Evolutionary conservation across 2,329 filamentous ascomycete genomes (phyloP).

Genomic region (Zymoseptoria ardabiliae): DNA sequence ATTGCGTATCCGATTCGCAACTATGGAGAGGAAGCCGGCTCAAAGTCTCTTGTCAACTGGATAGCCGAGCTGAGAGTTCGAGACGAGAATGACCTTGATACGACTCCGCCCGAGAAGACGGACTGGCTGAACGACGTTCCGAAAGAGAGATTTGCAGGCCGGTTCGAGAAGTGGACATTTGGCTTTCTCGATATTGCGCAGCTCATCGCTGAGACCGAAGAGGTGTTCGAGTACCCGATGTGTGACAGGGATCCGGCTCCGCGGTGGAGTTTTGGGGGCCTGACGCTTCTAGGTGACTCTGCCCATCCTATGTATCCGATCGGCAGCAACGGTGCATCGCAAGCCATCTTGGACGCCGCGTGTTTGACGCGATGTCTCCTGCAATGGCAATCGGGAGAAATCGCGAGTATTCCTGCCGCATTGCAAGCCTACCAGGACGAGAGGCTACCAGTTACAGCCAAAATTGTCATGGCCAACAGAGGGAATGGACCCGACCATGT

Average conservation of each 20-base stretch:
- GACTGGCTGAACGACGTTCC: slow-evolving; percentile 40
- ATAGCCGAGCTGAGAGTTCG: slow-evolving; percentile 41
- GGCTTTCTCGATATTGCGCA: slow-evolving; percentile 38
- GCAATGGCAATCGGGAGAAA: slow-evolving; percentile 7
- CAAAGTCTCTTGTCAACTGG: slow-evolving; percentile 40
- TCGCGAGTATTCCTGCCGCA: slow-evolving; percentile 26
- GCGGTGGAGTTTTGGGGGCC: slow-evolving; percentile 33
- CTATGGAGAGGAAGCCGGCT: slow-evolving; percentile 24
- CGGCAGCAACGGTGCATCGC: slow-evolving; percentile 38
- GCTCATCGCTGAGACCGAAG: slow-evolving; percentile 36
- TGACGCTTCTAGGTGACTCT: slow-evolving; percentile 38
- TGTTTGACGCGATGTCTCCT: slow-evolving; percentile 31
- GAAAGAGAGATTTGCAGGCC: slow-evolving; percentile 35
- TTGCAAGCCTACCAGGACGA: slow-evolving; percentile 35
- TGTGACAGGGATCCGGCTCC: slow-evolving; percentile 38
- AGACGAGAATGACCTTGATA: slow-evolving; percentile 36
- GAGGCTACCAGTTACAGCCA: slow-evolving; percentile 37
- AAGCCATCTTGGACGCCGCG: slow-evolving; percentile 41
- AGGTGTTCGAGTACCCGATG: slow-evolving; percentile 43
- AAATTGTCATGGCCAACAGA: slow-evolving; percentile 42
- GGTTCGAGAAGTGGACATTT: slow-evolving; percentile 37
- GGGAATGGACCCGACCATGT: slow-evolving; percentile 43
- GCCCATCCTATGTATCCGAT: slow-evolving; percentile 40
- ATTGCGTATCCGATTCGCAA: slow-evolving; percentile 42
- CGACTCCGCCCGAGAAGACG: slow-evolving; percentile 36